phyloP scores from a whole-genome alignment of 768 basidiomycete species.

The Crassisporium funariophilum region DNA sequence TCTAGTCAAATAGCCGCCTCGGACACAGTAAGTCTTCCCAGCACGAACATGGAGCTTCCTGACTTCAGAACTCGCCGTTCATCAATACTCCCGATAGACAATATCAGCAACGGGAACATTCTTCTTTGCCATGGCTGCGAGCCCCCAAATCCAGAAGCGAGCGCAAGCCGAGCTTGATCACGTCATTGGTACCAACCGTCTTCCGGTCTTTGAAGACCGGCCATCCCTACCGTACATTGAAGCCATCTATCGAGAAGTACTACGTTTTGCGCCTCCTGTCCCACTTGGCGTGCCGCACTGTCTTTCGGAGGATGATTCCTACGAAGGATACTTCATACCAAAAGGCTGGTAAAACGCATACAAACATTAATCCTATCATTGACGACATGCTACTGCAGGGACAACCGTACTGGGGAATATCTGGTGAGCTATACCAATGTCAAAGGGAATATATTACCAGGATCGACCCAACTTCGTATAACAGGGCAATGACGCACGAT shows the following conservation, averaged over 20 bases:
- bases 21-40: constrained; percentile 7
- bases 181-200: constrained; percentile 30
- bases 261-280: constrained; percentile 15
- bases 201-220: constrained; percentile 31
- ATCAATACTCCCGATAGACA: constrained; percentile 3
- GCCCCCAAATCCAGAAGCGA: constrained; percentile 34
- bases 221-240: constrained; percentile 29
- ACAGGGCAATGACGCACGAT: constrained; percentile 22
- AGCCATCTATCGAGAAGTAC: constrained; percentile 20
- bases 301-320: constrained; percentile 26
- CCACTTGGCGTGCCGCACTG: constrained; percentile 23
- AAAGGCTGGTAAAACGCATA: constrained; percentile 11
- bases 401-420: not conserved
- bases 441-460: not conserved
- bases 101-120: constrained; percentile 20
- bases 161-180: constrained; percentile 38
- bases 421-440: not conserved
- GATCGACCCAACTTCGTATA: not conserved
- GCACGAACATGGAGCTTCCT: not conserved
- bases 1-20: constrained; percentile 7
- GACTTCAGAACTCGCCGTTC: too few relatives aligned
- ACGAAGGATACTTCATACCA: constrained; percentile 29
- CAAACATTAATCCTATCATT: not conserved
- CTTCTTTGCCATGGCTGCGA: constrained; percentile 29
- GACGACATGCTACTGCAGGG: not conserved